Evolutionary conservation across 306 rosid genomes (phyloP).

Genomic region (Sechiopsis laciniata): DNA sequence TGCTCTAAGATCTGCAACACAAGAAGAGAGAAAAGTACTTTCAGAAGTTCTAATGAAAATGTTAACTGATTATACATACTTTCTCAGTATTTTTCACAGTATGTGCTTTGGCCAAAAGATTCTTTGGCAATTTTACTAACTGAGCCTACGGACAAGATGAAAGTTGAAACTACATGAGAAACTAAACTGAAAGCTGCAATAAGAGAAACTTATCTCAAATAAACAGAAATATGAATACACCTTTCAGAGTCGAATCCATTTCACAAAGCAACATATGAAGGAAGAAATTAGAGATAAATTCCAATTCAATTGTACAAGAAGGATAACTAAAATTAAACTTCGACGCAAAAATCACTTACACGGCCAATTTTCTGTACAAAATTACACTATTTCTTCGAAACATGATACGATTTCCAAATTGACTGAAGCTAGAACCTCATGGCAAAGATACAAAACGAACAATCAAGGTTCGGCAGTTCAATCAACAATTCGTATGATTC

Average conservation of each 20-base stretch:
- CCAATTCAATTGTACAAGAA: background rate
- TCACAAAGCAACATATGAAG: background rate
- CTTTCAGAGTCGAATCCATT: background rate
- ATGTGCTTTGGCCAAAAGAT: slow-evolving; percentile 57
- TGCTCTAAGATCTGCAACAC: slow-evolving; percentile 63
- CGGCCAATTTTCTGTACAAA: background rate
- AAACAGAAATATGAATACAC: slow-evolving; percentile 2
- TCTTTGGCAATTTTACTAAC: slow-evolving; percentile 71
- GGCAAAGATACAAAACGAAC: background rate
- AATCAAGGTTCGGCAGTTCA: background rate
- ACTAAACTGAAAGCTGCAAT: background rate
- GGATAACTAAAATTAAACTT: background rate
- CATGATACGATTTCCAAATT: background rate
- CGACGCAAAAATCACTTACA: background rate
- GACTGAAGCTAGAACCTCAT: background rate
- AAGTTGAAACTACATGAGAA: background rate
- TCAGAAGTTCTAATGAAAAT: background rate
- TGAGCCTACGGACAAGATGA: slow-evolving; percentile 44
- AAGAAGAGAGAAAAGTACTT: slow-evolving; percentile 19
- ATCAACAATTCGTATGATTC: background rate
- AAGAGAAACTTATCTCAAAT: background rate
- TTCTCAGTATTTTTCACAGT: slow-evolving; percentile 70
- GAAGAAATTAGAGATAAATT: background rate
- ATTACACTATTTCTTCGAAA: background rate
- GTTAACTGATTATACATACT: slow-evolving; percentile 34